phyloP scores from a whole-genome alignment of 2,329 filamentous ascomycete genomes.

The Balansia obtecta region DNA sequence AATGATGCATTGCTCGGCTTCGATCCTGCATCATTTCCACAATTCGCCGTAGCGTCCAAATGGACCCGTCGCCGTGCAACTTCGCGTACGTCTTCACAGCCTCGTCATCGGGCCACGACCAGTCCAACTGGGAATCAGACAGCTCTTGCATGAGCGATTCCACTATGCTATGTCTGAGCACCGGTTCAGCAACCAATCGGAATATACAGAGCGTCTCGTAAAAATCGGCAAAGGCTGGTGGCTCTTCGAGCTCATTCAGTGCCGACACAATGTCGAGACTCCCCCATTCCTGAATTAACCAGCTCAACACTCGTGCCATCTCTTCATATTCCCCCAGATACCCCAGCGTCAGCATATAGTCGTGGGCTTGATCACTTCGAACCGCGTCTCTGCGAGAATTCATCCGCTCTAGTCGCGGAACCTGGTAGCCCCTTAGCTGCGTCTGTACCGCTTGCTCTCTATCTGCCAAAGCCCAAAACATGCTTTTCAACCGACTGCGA shows the following conservation, averaged over 20 bases:
- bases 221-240: constrained; percentile 21
- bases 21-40: constrained; percentile 11
- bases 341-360: constrained; percentile 51
- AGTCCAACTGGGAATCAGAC: constrained; percentile 14
- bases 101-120: constrained; percentile 27
- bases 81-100: constrained; percentile 23
- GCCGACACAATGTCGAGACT: constrained; percentile 21
- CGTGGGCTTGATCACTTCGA: constrained; percentile 31
- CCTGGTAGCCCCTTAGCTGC: constrained; percentile 10
- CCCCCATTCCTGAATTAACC: constrained; percentile 41
- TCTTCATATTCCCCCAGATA: constrained; percentile 45
- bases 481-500: constrained; percentile 14
- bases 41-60: constrained; percentile 14
- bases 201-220: constrained; percentile 32
- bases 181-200: constrained; percentile 32
- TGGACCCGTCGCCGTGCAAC: constrained; percentile 13
- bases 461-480: constrained; percentile 15
- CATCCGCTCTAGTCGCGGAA: constrained; percentile 22
- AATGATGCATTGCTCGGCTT: constrained; percentile 1
- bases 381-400: constrained; percentile 20
- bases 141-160: constrained; percentile 17
- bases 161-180: constrained; percentile 22
- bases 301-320: constrained; percentile 44
- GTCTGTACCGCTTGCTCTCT: constrained; percentile 13
- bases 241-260: constrained; percentile 21